Evolutionary conservation across 192 early-diverging fungal species (phyloP).

Genomic region (Coemansia sp.): DNA sequence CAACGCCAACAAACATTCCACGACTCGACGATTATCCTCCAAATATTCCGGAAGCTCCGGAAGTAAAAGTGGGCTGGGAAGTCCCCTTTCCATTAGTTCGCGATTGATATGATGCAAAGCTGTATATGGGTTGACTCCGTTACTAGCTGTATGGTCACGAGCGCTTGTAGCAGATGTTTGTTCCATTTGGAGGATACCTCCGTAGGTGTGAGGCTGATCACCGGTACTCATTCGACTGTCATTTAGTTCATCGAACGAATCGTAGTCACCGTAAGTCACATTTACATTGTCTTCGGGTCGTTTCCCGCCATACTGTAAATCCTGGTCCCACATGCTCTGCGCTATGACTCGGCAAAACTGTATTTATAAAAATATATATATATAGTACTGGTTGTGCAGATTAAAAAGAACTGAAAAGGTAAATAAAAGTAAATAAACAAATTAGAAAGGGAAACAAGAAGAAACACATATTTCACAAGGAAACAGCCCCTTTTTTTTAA

Average conservation of each 20-base stretch:
- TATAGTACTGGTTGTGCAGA: too few species aligned
- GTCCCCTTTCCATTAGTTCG: conserved; percentile 49
- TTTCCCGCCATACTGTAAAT: conserved; percentile 13
- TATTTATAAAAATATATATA: too few species aligned
- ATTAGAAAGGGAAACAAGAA: too few species aligned
- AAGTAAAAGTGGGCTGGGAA: conserved; percentile 49
- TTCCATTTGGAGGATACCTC: conserved; percentile 44
- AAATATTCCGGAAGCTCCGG: conserved; percentile 35
- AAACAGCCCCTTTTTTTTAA: too few species aligned
- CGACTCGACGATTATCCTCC: conserved; percentile 49
- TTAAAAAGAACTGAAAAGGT: neutral
- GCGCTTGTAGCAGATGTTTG: conserved; percentile 45
- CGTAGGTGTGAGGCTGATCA: conserved; percentile 30
- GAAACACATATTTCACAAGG: too few species aligned
- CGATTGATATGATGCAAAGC: conserved; percentile 48
- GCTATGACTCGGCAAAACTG: neutral
- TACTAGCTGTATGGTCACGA: conserved; percentile 9
- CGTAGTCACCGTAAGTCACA: conserved; percentile 20
- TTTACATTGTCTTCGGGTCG: conserved; percentile 1
- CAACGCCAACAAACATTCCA: conserved; percentile 39
- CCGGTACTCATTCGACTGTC: conserved; percentile 4
- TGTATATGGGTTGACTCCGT: conserved; percentile 30
- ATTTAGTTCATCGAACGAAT: conserved; percentile 35
- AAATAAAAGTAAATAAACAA: too few species aligned
- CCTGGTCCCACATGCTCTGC: conserved; percentile 34